A percentile compares a stretch with the other conserved stretches of the same genome.
Evolutionary conservation across 768 basidiomycete genomes (phyloP).

Genomic region (Leucocoprinus sp.): DNA sequence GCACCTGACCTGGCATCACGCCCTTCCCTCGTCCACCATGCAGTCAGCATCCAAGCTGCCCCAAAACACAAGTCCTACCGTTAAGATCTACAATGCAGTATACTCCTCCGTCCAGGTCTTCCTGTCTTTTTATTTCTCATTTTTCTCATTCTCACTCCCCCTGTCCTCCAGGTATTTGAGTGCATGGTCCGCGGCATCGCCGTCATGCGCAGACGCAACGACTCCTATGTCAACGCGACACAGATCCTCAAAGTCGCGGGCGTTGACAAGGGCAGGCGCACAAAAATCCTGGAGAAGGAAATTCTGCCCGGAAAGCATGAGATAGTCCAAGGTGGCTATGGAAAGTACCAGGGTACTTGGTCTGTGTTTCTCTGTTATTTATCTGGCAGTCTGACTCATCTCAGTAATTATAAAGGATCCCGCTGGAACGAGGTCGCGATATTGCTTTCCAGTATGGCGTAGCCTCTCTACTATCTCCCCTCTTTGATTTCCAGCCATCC

Average conservation of each 20-base stretch:
- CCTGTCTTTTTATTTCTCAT: conserved; percentile 6
- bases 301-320: conserved; percentile 93
- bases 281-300: conserved; percentile 96
- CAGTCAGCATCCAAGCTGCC: conserved; percentile 37
- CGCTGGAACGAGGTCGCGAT: conserved; percentile 88
- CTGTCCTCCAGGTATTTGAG: conserved; percentile 76
- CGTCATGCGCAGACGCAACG: conserved; percentile 92
- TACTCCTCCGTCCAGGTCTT: conserved; percentile 81
- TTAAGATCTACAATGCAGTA: conserved; percentile 91
- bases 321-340: conserved; percentile 98
- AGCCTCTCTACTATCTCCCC: conserved; percentile 73
- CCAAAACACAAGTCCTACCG: conserved; percentile 41
- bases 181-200: conserved; percentile 98
- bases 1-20: conserved; percentile 27
- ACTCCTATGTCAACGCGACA: conserved; percentile 97
- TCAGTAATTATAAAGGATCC: conserved; percentile 58
- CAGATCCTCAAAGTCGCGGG: conserved; percentile 99
- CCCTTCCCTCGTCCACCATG: conserved; percentile 27
- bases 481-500: conserved; percentile 89
- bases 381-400: conserved; percentile 13
- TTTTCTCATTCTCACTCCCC: conserved; percentile 24
- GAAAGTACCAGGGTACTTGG: conserved; percentile 99
- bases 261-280: conserved; percentile 91
- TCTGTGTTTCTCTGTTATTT: conserved; percentile 28
- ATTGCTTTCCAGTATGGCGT: conserved; percentile 91